Conservation (phyloP, 345 rosid species). For the Salix suchowensis region DNA sequence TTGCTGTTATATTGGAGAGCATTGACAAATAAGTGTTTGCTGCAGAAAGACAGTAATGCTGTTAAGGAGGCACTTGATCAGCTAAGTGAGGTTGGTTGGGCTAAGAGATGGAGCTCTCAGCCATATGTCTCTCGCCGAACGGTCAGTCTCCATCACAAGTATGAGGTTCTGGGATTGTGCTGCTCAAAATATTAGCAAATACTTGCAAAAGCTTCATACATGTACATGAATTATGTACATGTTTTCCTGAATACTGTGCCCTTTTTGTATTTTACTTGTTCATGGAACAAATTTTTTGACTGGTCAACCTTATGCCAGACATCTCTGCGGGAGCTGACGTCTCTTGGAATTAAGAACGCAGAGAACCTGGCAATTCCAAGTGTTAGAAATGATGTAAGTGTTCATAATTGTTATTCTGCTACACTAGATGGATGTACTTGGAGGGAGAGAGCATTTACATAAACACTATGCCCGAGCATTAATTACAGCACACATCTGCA, state of each 20-base stretch:
- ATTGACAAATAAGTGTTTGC: not conserved
- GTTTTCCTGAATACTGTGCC: not conserved
- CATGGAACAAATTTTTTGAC: not conserved
- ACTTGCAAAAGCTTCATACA: constrained; percentile 10
- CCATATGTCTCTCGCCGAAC: constrained; percentile 91
- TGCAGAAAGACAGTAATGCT: constrained; percentile 78
- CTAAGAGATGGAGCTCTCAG: constrained; percentile 91
- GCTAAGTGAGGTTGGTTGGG: constrained; percentile 74
- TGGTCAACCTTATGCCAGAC: constrained; percentile 44
- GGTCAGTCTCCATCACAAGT: constrained; percentile 50
- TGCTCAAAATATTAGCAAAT: constrained; percentile 6
- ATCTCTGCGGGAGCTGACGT: constrained; percentile 71
- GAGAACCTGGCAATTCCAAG: constrained; percentile 94
- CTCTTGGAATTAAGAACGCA: constrained; percentile 77
- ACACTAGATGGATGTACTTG: not conserved
- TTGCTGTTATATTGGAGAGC: not conserved
- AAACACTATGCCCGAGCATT: no score
- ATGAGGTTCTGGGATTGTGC: constrained; percentile 21
- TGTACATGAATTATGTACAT: constrained; percentile 8
- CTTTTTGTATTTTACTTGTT: not conserved
- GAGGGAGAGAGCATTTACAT: no score
- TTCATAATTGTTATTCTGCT: not conserved
- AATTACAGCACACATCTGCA: not conserved
- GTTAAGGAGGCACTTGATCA: constrained; percentile 77
- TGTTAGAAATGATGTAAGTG: constrained; percentile 83